Conservation (phyloP, 192 early-diverging fungal species). For the Umbelopsis sp. region DNA sequence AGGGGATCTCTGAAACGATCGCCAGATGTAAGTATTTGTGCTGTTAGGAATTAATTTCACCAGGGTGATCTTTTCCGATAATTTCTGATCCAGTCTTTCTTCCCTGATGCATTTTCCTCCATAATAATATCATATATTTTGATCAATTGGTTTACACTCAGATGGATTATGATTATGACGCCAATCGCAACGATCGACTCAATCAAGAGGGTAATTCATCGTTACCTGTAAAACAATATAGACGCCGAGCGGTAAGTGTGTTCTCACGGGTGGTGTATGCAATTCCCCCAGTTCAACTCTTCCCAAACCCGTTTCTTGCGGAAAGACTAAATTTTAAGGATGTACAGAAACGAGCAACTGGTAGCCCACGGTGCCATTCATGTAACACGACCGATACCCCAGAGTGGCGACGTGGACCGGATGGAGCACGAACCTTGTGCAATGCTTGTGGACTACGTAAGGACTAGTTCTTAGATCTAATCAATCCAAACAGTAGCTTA, state of each 20-base stretch:
- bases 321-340: too few species aligned
- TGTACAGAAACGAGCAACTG: conserved; percentile 53
- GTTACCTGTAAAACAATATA: conserved; percentile 18
- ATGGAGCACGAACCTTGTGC: conserved; percentile 90
- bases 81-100: too few species aligned
- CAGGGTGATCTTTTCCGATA: not conserved
- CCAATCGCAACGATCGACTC: conserved; percentile 4
- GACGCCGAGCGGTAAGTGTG: conserved; percentile 31
- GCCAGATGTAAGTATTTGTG: not conserved
- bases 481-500: not conserved
- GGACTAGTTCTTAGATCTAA: conserved; percentile 11
- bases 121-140: not conserved
- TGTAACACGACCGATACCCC: conserved; percentile 91
- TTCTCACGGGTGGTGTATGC: too few species aligned
- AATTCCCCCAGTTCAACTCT: too few species aligned
- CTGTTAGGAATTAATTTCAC: too few species aligned
- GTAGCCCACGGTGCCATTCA: conserved; percentile 70
- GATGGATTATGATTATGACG: conserved; percentile 18
- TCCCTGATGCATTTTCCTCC: not conserved
- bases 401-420: conserved; percentile 94
- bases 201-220: not conserved
- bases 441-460: conserved; percentile 94
- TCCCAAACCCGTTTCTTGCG: too few species aligned
- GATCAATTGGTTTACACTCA: conserved; percentile 25
- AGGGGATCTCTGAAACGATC: not conserved